Base-by-base conservation (phyloP, 345 rosid genomes). In the Garcia nutans region DNA sequence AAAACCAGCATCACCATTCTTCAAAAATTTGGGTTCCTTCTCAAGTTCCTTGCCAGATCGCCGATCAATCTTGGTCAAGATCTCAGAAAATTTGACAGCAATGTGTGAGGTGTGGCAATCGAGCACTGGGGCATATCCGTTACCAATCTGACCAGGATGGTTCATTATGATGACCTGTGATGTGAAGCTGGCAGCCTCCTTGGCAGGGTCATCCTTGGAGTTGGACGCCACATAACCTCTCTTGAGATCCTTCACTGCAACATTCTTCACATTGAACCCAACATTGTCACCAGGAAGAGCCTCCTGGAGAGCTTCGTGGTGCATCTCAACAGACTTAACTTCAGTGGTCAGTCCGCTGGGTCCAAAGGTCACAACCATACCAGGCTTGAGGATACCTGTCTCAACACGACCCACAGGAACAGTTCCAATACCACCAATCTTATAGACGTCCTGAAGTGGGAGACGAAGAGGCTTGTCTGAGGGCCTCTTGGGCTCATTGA, bases 31-130 rank as follows among this genome's bases (percentile, higher is more conserved):
- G 19, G 90, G 90, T 74, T 88, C 91, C 88, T 88, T 88, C 49
- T 90, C 90, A 17, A 88, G 90, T 74, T 88, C 91, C 88, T 88
- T 88, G 47, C 92, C 90, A 17, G 92, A 89, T 58, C 91, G 86
- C 54, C 92, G 82, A 77, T 89, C 92, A 75, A 89, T 87, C 88
- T 87, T 89, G 77, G 92, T 89, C 66, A 87, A 47, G 37, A 89
- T 85, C 86, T 89, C 91, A 45, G 91, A 60, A 55, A 89, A 88
- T 85, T 85, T 88, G 10, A 87, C 90, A 7, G 90, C 91, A 68
- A 87, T 87, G 78, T 87, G 90, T 22, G 87, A 85, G 20, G 90
- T 87, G 85, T 87, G 90, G 82, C 90, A 85, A 73, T 87, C 90
- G 0, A 87, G 80, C 8, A 87, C 90, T 4, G 88, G 90, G 28